Percentiles rank a stretch among this genome's conserved stretches.
Evolutionary conservation across 345 rosid species (phyloP).

Genomic region (Anacardium occidentale): DNA sequence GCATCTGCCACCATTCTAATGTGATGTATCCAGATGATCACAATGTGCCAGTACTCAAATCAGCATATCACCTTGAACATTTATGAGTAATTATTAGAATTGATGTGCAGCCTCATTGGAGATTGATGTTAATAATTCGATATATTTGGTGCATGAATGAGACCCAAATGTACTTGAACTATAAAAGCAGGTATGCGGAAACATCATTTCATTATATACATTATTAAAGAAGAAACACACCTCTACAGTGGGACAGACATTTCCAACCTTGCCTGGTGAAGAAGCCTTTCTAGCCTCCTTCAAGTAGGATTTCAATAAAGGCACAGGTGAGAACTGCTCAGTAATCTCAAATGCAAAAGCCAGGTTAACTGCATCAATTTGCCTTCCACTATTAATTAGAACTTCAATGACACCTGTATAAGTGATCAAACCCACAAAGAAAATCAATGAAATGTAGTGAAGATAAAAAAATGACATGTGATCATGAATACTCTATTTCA

Average conservation of each 20-base stretch:
- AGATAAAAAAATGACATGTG: constrained; percentile 11
- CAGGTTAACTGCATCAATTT: constrained; percentile 94
- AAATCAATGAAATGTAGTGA: background rate
- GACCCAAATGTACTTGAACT: background rate
- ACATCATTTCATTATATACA: background rate
- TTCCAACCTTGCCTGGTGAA: constrained; percentile 63
- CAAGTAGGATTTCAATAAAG: constrained; percentile 77
- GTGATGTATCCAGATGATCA: background rate
- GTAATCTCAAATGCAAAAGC: constrained; percentile 95
- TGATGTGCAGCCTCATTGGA: background rate
- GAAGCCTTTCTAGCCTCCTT: constrained; percentile 72
- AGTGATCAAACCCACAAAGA: constrained; percentile 9
- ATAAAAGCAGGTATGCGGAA: background rate
- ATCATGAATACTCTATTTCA: constrained; percentile 5
- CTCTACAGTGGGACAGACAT: constrained; percentile 59
- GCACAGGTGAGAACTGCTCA: constrained; percentile 76
- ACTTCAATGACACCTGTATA: constrained; percentile 79
- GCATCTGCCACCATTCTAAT: background rate
- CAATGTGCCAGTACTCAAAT: background rate
- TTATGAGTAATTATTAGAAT: background rate
- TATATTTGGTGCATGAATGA: background rate
- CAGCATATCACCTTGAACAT: background rate
- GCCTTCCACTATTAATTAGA: constrained; percentile 81
- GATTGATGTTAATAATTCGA: background rate
- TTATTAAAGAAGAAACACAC: constrained; percentile 33